phyloP scores from a whole-genome alignment of 768 basidiomycete genomes.

The Solioccasus polychromus region DNA sequence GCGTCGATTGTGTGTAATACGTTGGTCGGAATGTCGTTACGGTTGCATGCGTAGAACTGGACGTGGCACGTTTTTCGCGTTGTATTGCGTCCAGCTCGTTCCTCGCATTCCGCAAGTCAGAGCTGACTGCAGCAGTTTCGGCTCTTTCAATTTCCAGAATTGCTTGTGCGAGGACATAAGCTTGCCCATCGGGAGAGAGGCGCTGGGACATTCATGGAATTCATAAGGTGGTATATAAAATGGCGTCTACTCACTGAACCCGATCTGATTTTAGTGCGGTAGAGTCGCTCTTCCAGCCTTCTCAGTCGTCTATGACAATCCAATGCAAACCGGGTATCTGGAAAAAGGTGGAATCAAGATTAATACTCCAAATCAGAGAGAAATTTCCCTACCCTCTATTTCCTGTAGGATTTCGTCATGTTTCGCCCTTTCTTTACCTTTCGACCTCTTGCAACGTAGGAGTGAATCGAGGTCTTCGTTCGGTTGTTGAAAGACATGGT shows the following conservation, averaged over 20 bases:
- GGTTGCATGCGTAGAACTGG: conserved; percentile 31
- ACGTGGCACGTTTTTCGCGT: conserved; percentile 59
- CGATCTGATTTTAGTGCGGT: conserved; percentile 46
- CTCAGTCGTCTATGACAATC: conserved; percentile 59
- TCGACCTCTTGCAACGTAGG: conserved; percentile 27
- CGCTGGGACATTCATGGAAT: conserved; percentile 41
- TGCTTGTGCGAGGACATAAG: conserved; percentile 60
- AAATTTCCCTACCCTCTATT: conserved; percentile 45
- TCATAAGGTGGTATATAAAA: background rate
- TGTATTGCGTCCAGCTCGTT: conserved; percentile 66
- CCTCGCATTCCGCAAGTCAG: conserved; percentile 60
- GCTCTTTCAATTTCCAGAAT: conserved; percentile 64
- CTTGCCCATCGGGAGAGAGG: conserved; percentile 57
- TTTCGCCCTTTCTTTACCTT: conserved; percentile 64
- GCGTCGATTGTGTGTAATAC: conserved; percentile 34
- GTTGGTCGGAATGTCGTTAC: conserved; percentile 40
- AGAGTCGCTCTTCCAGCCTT: conserved; percentile 57
- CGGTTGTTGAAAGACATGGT: conserved; percentile 78
- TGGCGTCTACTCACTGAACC: conserved; percentile 48
- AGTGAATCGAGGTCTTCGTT: conserved; percentile 53
- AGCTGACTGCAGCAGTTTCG: conserved; percentile 53
- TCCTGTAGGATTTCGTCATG: conserved; percentile 44
- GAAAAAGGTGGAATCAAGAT: conserved; percentile 3
- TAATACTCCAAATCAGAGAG: background rate
- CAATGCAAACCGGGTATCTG: conserved; percentile 71